Evolutionary conservation across 495 filamentous ascomycete genomes (phyloP).

Genomic region (Pyrenopolyporus hunteri): DNA sequence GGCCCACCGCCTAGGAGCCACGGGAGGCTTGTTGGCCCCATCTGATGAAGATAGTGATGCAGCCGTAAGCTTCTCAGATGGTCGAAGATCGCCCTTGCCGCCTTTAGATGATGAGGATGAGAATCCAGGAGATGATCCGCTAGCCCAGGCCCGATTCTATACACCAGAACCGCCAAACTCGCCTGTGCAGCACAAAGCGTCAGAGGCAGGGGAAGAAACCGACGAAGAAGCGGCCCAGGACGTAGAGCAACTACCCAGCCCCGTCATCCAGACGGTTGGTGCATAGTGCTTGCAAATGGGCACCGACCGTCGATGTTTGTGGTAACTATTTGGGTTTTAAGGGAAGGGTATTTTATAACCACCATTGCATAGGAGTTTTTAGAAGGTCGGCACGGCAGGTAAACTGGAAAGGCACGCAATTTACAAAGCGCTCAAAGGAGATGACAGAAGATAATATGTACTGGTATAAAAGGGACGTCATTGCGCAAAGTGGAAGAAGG

Average conservation of each 20-base stretch:
- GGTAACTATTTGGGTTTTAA: slow-evolving; percentile 18
- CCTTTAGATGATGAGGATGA: slow-evolving; percentile 54
- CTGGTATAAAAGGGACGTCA: slow-evolving; percentile 21
- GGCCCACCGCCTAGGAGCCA: slow-evolving; percentile 34
- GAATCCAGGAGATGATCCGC: slow-evolving; percentile 9
- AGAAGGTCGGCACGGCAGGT: slow-evolving; percentile 16
- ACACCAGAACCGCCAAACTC: slow-evolving; percentile 51
- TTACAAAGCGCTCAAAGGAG: slow-evolving; percentile 20
- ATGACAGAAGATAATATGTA: slow-evolving; percentile 33
- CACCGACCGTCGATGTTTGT: neutral
- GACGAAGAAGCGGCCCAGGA: slow-evolving; percentile 35
- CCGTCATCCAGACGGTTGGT: slow-evolving; percentile 47
- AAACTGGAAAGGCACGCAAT: slow-evolving; percentile 21
- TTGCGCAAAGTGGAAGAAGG: slow-evolving; percentile 4
- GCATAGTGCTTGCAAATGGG: slow-evolving; percentile 37
- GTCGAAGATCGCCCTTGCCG: slow-evolving; percentile 58
- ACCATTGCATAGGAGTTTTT: slow-evolving; percentile 31
- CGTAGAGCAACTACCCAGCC: slow-evolving; percentile 45
- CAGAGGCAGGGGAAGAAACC: slow-evolving; percentile 20
- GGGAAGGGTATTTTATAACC: slow-evolving; percentile 6
- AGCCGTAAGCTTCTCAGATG: slow-evolving; percentile 62
- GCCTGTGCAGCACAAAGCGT: slow-evolving; percentile 35
- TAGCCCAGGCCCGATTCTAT: slow-evolving; percentile 49
- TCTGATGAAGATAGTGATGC: slow-evolving; percentile 64
- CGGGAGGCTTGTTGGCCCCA: slow-evolving; percentile 47